These are phyloP conservation scores for Medicago lupulina DNA, from an alignment of 306 rosid genomes.

Conservation along the genomic window DNA sequence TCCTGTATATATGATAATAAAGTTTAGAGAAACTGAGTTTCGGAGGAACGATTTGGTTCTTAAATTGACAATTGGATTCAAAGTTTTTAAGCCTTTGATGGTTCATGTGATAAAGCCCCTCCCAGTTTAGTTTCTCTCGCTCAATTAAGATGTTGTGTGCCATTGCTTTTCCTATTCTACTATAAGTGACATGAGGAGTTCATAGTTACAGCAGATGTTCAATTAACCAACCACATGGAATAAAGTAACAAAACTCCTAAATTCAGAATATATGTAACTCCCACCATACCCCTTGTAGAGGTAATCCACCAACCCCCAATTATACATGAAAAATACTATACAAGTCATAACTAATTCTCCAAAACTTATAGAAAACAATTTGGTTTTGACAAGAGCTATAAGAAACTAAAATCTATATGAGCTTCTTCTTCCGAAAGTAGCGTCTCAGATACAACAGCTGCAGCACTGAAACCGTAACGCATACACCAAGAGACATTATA, in stretches of 20 bases:
- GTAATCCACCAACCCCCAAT: constrained; percentile 26
- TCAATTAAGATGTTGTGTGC: too few relatives aligned
- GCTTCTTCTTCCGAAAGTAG: constrained; percentile 69
- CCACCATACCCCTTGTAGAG: constrained; percentile 23
- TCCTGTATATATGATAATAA: too few relatives aligned
- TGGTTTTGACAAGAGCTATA: constrained; percentile 26
- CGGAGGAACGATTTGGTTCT: too few relatives aligned
- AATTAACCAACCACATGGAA: constrained; percentile 29
- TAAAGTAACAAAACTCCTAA: constrained; percentile 5
- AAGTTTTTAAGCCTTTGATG: too few relatives aligned
- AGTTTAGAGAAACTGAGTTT: too few relatives aligned
- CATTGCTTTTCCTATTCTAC: not conserved
- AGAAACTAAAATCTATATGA: constrained; percentile 54
- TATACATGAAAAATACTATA: constrained; percentile 41
- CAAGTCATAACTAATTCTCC: constrained; percentile 37
- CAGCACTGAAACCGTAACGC: constrained; percentile 49
- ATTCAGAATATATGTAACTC: constrained; percentile 13
- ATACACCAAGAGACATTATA: constrained; percentile 56
- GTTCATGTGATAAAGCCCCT: too few relatives aligned
- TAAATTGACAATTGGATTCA: too few relatives aligned
- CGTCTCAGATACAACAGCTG: constrained; percentile 54
- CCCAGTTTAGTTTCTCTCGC: too few relatives aligned
- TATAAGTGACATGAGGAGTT: constrained; percentile 5
- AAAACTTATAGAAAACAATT: constrained; percentile 23
- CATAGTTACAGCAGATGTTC: constrained; percentile 4